These are phyloP conservation scores for Colletotrichum sp. DNA, from an alignment of 2,329 filamentous ascomycete genomes.

Conservation along the genomic window DNA sequence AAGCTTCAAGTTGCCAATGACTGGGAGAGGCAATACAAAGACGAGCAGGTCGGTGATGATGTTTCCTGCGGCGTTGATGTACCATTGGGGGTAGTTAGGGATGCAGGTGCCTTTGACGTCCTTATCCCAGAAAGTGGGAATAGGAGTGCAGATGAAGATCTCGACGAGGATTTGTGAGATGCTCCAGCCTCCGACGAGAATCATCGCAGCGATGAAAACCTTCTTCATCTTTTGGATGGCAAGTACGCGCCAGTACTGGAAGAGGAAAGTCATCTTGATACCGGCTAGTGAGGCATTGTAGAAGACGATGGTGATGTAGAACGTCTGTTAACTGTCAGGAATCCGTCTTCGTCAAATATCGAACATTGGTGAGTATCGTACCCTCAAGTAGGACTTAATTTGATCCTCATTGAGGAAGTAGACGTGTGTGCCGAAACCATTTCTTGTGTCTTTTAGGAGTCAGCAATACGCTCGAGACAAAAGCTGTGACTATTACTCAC, in stretches of 20 bases:
- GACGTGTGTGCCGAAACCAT: conserved; percentile 25
- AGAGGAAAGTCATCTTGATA: conserved; percentile 39
- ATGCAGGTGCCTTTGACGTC: conserved; percentile 25
- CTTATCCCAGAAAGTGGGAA: conserved; percentile 30
- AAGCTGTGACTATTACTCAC: background rate
- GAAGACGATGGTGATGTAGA: conserved; percentile 34
- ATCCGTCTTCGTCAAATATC: background rate
- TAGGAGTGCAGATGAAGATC: conserved; percentile 30
- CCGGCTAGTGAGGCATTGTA: conserved; percentile 33
- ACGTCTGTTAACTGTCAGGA: conserved; percentile 23
- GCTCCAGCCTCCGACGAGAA: conserved; percentile 31
- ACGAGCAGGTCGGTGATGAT: conserved; percentile 22
- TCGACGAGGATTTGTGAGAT: conserved; percentile 29
- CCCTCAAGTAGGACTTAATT: conserved; percentile 11
- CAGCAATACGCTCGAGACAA: background rate
- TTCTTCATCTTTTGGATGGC: conserved; percentile 29
- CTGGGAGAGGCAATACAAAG: conserved; percentile 22
- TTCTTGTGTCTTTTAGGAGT: background rate
- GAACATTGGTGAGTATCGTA: background rate
- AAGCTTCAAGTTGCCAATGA: conserved; percentile 18
- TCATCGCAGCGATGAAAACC: conserved; percentile 29
- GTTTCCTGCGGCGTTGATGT: conserved; percentile 29
- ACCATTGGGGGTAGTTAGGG: conserved; percentile 24
- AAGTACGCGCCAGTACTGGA: conserved; percentile 41
- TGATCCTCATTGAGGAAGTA: background rate